A percentile compares a stretch with the other conserved stretches of the same genome.
phyloP scores from a whole-genome alignment of 257 asterid genomes.

The Mentha longifolia region DNA sequence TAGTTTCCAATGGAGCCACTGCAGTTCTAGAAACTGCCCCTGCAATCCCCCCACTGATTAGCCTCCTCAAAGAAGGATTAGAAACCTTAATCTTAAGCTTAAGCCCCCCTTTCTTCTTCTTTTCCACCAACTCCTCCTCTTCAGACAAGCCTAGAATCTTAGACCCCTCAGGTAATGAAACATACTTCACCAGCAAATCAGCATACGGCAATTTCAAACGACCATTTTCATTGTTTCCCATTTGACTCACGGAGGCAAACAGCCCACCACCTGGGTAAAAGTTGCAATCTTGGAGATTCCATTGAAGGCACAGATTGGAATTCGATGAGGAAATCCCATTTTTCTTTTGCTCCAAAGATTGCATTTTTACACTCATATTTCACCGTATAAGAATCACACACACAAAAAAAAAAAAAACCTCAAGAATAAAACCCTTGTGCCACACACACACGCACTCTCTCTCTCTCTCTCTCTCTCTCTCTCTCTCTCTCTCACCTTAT shows the following conservation, averaged over 20 bases:
- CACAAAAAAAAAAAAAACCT: no score
- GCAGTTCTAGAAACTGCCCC: constrained; percentile 94
- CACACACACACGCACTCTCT: no score
- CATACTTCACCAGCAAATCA: constrained; percentile 72
- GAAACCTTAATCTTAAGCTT: constrained; percentile 74
- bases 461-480: no score
- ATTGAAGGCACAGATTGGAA: constrained; percentile 68
- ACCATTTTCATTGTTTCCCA: constrained; percentile 65
- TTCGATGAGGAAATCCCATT: constrained; percentile 48
- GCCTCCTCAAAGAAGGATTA: constrained; percentile 83
- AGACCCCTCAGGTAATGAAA: constrained; percentile 64
- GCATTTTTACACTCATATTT: constrained; percentile 42
- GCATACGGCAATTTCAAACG: constrained; percentile 66
- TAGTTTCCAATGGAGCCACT: constrained; percentile 95
- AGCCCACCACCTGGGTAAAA: constrained; percentile 76
- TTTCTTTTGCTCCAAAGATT: constrained; percentile 53
- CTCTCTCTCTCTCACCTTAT: background rate
- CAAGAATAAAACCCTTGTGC: background rate
- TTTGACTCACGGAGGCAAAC: constrained; percentile 83
- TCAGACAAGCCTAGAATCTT: constrained; percentile 53
- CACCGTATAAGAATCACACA: constrained; percentile 36
- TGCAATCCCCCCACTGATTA: constrained; percentile 87
- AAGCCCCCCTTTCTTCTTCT: constrained; percentile 55
- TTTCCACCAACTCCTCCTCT: constrained; percentile 47
- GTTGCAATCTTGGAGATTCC: constrained; percentile 59